These are phyloP conservation scores for Rheum nobile DNA, from an alignment of 148 eudicot genomes.

Conservation along the genomic window DNA sequence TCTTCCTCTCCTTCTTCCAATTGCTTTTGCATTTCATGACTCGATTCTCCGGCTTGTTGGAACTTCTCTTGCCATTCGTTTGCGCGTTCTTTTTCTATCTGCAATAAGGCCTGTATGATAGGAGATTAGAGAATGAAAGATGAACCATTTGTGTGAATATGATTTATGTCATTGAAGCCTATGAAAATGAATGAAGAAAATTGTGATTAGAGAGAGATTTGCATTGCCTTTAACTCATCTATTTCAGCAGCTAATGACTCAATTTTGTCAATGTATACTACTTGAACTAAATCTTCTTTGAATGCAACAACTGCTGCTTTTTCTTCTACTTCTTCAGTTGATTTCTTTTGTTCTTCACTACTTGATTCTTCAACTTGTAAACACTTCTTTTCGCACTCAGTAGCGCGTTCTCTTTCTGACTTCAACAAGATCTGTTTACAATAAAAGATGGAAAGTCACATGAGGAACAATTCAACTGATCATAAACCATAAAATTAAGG, in stretches of 20 bases:
- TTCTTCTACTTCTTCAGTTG: conserved; percentile 10
- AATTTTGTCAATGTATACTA: conserved; percentile 56
- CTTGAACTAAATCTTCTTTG: conserved; percentile 52
- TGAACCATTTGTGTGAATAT: not conserved
- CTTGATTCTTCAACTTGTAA: conserved; percentile 25
- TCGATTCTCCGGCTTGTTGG: conserved; percentile 50
- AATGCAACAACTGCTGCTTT: conserved; percentile 28
- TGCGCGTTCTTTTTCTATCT: conserved; percentile 59
- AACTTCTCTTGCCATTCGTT: conserved; percentile 56
- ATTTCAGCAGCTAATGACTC: conserved; percentile 56
- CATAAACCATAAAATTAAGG: not conserved
- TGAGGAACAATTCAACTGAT: not conserved
- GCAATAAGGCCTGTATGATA: conserved; percentile 41
- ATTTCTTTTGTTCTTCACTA: conserved; percentile 31
- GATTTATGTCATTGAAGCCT: no score
- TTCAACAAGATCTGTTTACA: not conserved
- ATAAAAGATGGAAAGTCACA: not conserved
- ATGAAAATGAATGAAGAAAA: not conserved
- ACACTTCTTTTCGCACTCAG: conserved; percentile 53
- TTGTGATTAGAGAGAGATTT: not conserved
- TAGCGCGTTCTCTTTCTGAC: conserved; percentile 47
- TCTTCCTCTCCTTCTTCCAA: conserved; percentile 84
- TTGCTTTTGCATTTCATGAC: conserved; percentile 55
- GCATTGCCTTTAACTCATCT: conserved; percentile 57
- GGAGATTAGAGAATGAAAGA: not conserved